phyloP scores from a whole-genome alignment of 148 eudicot genomes.

The Chenopodium album region DNA sequence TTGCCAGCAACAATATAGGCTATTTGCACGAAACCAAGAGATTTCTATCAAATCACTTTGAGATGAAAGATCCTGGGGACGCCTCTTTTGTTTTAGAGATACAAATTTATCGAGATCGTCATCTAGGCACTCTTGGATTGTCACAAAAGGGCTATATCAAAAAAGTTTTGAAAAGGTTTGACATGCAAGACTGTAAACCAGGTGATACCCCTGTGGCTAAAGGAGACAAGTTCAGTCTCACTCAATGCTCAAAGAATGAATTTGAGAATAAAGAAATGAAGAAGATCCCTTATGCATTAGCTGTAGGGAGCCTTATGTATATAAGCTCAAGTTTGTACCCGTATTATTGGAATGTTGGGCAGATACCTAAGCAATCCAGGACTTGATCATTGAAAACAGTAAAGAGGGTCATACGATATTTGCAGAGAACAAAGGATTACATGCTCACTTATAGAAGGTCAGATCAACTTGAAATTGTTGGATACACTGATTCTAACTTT shows the following conservation, averaged over 20 bases:
- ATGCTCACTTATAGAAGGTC: conserved; percentile 16
- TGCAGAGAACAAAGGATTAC: conserved; percentile 11
- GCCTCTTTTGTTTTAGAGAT: too few relatives aligned
- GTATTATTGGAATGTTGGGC: not conserved
- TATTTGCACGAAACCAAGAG: too few relatives aligned
- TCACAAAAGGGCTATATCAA: too few relatives aligned
- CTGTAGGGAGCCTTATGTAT: not conserved
- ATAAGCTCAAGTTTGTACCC: not conserved
- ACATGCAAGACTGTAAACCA: too few relatives aligned
- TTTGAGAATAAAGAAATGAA: not conserved
- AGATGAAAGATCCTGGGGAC: too few relatives aligned
- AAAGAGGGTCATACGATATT: not conserved
- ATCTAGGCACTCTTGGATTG: too few relatives aligned
- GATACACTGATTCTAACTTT: not conserved
- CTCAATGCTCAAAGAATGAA: not conserved
- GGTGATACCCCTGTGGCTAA: too few relatives aligned
- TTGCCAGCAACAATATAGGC: too few relatives aligned
- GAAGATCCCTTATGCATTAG: not conserved
- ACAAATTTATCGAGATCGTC: too few relatives aligned
- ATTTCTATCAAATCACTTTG: too few relatives aligned
- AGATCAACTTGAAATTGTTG: not conserved
- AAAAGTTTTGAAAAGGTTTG: too few relatives aligned
- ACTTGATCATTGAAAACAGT: not conserved
- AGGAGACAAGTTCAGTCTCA: not conserved
- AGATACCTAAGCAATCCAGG: not conserved